Percentiles rank a stretch among this genome's conserved stretches.
phyloP scores from a whole-genome alignment of 208 protist genomes.

The Crithidia brevicula region DNA sequence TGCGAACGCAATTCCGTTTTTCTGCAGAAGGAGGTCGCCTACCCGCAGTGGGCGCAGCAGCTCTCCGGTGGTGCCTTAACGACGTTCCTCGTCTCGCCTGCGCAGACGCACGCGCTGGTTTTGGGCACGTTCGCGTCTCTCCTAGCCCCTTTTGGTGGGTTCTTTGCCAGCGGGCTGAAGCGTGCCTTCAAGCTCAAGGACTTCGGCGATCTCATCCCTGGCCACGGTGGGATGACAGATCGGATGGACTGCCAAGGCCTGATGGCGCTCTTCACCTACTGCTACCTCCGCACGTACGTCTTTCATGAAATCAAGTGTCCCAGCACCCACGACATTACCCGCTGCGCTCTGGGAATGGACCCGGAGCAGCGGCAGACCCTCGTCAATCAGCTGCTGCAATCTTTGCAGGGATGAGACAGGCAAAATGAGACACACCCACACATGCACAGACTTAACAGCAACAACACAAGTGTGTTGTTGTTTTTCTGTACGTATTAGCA shows the following conservation, averaged over 20 bases:
- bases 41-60: constrained; percentile 63
- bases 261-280: constrained; percentile 95
- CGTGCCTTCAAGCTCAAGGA: constrained; percentile 98
- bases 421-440: neutral
- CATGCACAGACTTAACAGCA: too few relatives aligned
- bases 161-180: constrained; percentile 98
- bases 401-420: constrained; percentile 24
- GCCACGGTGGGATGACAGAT: constrained; percentile 98
- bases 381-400: constrained; percentile 47
- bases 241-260: constrained; percentile 98
- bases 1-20: constrained; percentile 84
- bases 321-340: constrained; percentile 42
- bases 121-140: constrained; percentile 96
- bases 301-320: constrained; percentile 61
- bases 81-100: constrained; percentile 64
- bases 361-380: constrained; percentile 40
- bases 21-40: constrained; percentile 54
- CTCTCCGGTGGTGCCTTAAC: constrained; percentile 47
- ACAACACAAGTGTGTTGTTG: neutral
- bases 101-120: constrained; percentile 94
- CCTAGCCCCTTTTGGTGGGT: constrained; percentile 98
- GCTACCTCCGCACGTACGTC: constrained; percentile 84
- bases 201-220: constrained; percentile 97
- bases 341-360: constrained; percentile 56
- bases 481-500: too few relatives aligned